Evolutionary conservation across 768 basidiomycete genomes (phyloP).

Genomic region (Favolaschia claudopus): DNA sequence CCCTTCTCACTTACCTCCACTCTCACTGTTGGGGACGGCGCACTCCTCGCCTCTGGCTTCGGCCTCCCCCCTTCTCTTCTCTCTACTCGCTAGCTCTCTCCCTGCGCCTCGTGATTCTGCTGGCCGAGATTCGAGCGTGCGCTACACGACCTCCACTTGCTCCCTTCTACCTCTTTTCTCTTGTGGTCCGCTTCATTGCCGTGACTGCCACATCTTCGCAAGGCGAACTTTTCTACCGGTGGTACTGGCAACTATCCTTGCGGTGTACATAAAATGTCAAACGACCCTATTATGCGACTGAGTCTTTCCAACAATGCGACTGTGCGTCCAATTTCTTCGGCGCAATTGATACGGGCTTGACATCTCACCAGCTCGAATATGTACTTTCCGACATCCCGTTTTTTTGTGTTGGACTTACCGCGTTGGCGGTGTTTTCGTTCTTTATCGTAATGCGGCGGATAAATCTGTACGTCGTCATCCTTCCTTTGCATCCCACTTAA

Average conservation of each 20-base stretch:
- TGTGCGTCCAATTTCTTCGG: not conserved
- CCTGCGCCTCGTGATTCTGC: constrained; percentile 19
- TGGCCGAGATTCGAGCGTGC: constrained; percentile 20
- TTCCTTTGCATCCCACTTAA: constrained; percentile 6
- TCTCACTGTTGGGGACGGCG: not conserved
- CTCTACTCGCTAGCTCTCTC: not conserved
- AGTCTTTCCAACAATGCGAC: constrained; percentile 21
- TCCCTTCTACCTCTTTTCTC: not conserved
- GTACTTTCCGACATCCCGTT: constrained; percentile 72
- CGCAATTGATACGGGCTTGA: too few species aligned
- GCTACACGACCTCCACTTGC: not conserved
- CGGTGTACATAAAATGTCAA: constrained; percentile 18
- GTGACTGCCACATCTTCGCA: constrained; percentile 25
- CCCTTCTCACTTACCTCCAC: not conserved
- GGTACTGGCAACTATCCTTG: constrained; percentile 23
- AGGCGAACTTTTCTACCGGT: constrained; percentile 17
- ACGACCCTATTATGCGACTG: constrained; percentile 2
- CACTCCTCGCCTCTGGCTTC: constrained; percentile 9
- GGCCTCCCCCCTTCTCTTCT: not conserved
- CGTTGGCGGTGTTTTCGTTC: constrained; percentile 66
- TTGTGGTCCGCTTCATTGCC: constrained; percentile 28
- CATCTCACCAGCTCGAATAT: constrained; percentile 60
- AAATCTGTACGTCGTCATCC: constrained; percentile 51
- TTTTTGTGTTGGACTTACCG: constrained; percentile 70
- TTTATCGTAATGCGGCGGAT: constrained; percentile 60